Conservation (phyloP, 2,329 filamentous ascomycete species). For the Fusarium acutatum region DNA sequence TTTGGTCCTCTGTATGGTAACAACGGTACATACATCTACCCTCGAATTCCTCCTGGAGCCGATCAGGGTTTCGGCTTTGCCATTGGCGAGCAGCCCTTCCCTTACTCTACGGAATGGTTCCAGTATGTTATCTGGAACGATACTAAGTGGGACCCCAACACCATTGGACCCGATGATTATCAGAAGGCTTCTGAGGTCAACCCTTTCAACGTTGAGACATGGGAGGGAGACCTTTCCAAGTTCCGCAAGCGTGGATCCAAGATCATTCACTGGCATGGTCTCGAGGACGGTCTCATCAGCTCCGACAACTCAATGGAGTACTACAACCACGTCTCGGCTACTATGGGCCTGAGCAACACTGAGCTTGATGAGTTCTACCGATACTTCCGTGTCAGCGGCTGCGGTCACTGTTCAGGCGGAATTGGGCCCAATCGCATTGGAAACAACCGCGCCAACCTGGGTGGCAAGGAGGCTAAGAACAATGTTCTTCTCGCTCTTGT, state of each 20-base stretch:
- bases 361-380: conserved; percentile 59
- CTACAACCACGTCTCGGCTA: conserved; percentile 38
- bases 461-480: conserved; percentile 45
- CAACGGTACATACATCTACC: conserved; percentile 42
- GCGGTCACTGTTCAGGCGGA: conserved; percentile 60
- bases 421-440: conserved; percentile 52
- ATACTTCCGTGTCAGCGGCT: conserved; percentile 58
- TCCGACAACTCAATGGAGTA: conserved; percentile 39
- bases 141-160: conserved; percentile 39
- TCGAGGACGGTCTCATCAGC: conserved; percentile 33
- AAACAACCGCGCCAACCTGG: conserved; percentile 30
- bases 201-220: conserved; percentile 40
- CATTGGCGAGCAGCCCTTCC: not conserved
- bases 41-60: conserved; percentile 39
- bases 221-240: conserved; percentile 49
- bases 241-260: conserved; percentile 53
- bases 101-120: conserved; percentile 43
- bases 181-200: conserved; percentile 43
- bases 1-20: conserved; percentile 34
- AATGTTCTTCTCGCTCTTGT: conserved; percentile 60
- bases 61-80: conserved; percentile 38
- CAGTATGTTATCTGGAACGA: conserved; percentile 53
- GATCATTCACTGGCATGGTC: conserved; percentile 58
- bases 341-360: conserved; percentile 37
- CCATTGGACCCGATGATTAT: conserved; percentile 51